Conservation (phyloP, 306 rosid species). For the Rubus parviflorus region DNA sequence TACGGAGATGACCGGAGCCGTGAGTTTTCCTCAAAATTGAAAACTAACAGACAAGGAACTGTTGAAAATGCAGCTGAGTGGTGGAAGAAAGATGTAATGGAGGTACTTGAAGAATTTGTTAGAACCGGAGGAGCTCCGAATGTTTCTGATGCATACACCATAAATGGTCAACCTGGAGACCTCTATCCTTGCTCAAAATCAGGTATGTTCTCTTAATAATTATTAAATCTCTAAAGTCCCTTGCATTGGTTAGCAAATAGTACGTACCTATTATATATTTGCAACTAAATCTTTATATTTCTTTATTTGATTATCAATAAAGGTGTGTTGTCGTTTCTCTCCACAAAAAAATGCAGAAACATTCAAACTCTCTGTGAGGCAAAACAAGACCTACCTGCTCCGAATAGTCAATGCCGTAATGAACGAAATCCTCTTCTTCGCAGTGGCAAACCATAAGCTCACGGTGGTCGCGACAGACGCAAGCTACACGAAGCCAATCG, state of each 20-base stretch:
- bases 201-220: conserved; percentile 23
- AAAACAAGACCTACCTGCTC: conserved; percentile 33
- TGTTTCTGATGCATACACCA: conserved; percentile 54
- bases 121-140: conserved; percentile 37
- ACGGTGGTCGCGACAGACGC: conserved; percentile 63
- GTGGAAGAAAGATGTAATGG: conserved; percentile 54
- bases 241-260: too few species aligned
- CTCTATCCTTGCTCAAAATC: conserved; percentile 49
- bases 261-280: too few species aligned
- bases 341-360: conserved; percentile 33
- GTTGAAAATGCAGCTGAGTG: conserved; percentile 43
- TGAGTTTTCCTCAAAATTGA: too few species aligned
- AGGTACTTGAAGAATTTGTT: conserved; percentile 25
- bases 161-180: conserved; percentile 74
- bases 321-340: not conserved
- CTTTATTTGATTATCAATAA: not conserved
- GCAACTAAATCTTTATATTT: too few species aligned
- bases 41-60: not conserved
- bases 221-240: not conserved
- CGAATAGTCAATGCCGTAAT: conserved; percentile 49
- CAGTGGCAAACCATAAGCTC: conserved; percentile 44
- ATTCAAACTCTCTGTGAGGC: conserved; percentile 39
- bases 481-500: conserved; percentile 50
- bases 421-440: conserved; percentile 44
- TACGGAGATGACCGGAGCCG: not conserved